Conservation (phyloP, 192 early-diverging fungal genomes). For the Kappamyces sp. region DNA sequence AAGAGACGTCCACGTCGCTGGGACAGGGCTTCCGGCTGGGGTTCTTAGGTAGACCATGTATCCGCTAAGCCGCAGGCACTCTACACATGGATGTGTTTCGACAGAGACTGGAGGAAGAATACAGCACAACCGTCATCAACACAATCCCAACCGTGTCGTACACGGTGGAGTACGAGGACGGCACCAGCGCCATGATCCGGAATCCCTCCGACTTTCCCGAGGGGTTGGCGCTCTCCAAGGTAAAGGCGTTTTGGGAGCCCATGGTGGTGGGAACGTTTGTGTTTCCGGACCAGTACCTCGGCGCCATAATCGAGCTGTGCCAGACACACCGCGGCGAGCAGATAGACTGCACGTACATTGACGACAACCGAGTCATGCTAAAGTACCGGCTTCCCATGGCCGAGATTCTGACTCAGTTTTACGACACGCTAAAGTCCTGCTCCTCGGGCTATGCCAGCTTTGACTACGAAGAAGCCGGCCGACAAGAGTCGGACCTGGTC, state of each 20-base stretch:
- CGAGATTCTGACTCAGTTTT: slow-evolving; percentile 94
- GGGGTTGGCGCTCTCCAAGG: slow-evolving; percentile 49
- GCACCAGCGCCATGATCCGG: slow-evolving; percentile 47
- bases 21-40: slow-evolving; percentile 96
- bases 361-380: slow-evolving; percentile 70
- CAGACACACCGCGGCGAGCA: slow-evolving; percentile 76
- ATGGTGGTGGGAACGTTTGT: slow-evolving; percentile 90
- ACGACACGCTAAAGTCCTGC: slow-evolving; percentile 86
- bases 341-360: slow-evolving; percentile 81
- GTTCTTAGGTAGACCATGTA: slow-evolving; percentile 54
- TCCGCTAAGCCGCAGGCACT: slow-evolving; percentile 40
- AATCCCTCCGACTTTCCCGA: slow-evolving; percentile 95
- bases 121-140: slow-evolving; percentile 83
- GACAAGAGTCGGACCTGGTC: slow-evolving; percentile 78
- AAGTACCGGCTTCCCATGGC: slow-evolving; percentile 85
- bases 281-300: slow-evolving; percentile 62
- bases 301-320: slow-evolving; percentile 47
- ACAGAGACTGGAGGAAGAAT: slow-evolving; percentile 87
- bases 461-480: slow-evolving; percentile 94
- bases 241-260: slow-evolving; percentile 71
- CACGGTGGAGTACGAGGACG: slow-evolving; percentile 42
- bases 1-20: slow-evolving; percentile 61
- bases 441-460: slow-evolving; percentile 89
- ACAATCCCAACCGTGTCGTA: slow-evolving; percentile 93
- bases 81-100: slow-evolving; percentile 98